Evolutionary conservation across 805 yeast genomes (phyloP), one percentile per base, ranked within the genome.

Genomic region (Pichia manshurica): DNA sequence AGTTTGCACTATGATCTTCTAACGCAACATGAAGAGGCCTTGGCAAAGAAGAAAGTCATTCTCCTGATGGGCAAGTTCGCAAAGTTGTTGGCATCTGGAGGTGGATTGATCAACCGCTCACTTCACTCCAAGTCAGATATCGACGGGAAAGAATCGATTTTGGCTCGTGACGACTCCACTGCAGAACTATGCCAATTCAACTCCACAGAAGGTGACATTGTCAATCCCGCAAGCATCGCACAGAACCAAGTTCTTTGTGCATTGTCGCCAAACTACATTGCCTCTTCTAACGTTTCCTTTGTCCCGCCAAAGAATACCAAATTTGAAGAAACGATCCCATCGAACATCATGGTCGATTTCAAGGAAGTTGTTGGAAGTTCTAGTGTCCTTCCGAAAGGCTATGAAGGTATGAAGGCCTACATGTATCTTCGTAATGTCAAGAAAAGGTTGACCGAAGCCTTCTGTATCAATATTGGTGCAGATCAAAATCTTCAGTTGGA

Each of bases 321-420:
- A 49, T 78, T 81, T 54, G 65, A 65, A 39, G 71, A 72, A 32
- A 74, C 74, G 4, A 72, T 77, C 4, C 79, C 84, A 2, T 73
- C 82, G 4, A 89, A 86, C 61, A 78, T 87, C 47, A 64, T 87
- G 62, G 87, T 85, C 39, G 93, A 85, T 61, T 83, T 87, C 63
- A 81, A 82, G 59, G 75, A 85, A 36, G 87, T 85, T 34, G 67
- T 71, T 17, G 79, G 79, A 40, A 73, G 86, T 2, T 73, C 84
- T 0, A 69, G 70, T 22, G 68, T 78, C 53, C 73, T 76, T 48
- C 89, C 89, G 21, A 76, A 78, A 45, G 87, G 85, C 2, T 82
- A 79, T 54, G 75, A 75, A 7, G 87, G 88, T 19, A 75, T 84
- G 75, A 79, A 79, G 42, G 90, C 89, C 3, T 80, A 81, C 56